A percentile compares a stretch with the other conserved stretches of the same genome.
phyloP scores from a whole-genome alignment of 768 basidiomycete genomes.

The Kwoniella sp. region DNA sequence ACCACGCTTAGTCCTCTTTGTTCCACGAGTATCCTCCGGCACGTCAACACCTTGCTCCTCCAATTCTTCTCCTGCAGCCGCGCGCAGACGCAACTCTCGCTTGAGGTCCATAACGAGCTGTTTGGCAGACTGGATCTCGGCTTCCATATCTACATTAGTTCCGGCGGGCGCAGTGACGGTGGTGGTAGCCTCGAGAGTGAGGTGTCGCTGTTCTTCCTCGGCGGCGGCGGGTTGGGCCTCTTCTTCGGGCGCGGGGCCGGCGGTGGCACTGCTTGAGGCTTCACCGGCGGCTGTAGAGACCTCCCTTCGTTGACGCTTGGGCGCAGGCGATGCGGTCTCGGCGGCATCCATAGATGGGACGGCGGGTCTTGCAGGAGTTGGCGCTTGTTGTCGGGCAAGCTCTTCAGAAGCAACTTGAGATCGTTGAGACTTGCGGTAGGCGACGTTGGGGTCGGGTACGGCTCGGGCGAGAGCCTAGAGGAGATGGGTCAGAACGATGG shows the following conservation, averaged over 20 bases:
- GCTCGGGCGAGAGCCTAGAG: conserved; percentile 66
- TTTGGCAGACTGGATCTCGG: conserved; percentile 71
- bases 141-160: conserved; percentile 67
- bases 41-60: conserved; percentile 39
- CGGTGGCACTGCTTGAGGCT: conserved; percentile 64
- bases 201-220: conserved; percentile 26
- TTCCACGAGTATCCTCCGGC: conserved; percentile 32
- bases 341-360: conserved; percentile 42
- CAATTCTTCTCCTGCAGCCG: conserved; percentile 39
- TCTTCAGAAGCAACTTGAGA: conserved; percentile 53
- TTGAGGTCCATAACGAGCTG: conserved; percentile 74
- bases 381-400: conserved; percentile 43
- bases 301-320: conserved; percentile 55
- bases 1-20: conserved; percentile 64
- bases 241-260: conserved; percentile 12
- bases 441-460: conserved; percentile 71
- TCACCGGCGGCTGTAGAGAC: conserved; percentile 55
- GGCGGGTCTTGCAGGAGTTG: conserved; percentile 48
- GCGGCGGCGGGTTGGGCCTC: not conserved
- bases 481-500: not conserved
- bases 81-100: conserved; percentile 60
- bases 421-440: conserved; percentile 71
- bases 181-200: conserved; percentile 56
- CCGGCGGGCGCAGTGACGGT: conserved; percentile 41
- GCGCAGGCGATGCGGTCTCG: conserved; percentile 51